Evolutionary conservation across 768 basidiomycete genomes (phyloP).

Genomic region (Suillus alpinus): DNA sequence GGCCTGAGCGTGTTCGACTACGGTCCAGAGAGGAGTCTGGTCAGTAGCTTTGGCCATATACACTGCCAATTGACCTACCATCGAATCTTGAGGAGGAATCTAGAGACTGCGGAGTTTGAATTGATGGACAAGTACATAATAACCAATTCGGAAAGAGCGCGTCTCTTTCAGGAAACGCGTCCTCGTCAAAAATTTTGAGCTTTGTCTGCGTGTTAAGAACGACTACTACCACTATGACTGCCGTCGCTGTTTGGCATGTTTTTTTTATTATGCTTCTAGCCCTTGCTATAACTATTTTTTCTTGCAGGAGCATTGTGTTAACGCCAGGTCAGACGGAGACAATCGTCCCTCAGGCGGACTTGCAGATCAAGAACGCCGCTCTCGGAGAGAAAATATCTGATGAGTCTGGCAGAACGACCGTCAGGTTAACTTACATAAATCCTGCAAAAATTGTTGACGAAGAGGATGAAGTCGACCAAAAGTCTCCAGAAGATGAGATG

Average conservation of each 20-base stretch:
- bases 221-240: slow-evolving; percentile 36
- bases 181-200: slow-evolving; percentile 16
- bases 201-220: slow-evolving; percentile 11
- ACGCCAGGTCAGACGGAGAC: slow-evolving; percentile 55
- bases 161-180: slow-evolving; percentile 8
- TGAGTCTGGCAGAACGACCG: slow-evolving; percentile 53
- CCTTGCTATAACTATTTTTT: slow-evolving; percentile 9
- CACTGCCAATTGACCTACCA: slow-evolving; percentile 44
- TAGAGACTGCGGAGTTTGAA: slow-evolving; percentile 46
- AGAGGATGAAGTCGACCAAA: slow-evolving; percentile 38
- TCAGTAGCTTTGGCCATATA: slow-evolving; percentile 1
- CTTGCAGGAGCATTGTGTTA: slow-evolving; percentile 58
- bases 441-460: slow-evolving; percentile 36
- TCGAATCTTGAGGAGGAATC: slow-evolving; percentile 23
- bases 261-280: slow-evolving; percentile 4
- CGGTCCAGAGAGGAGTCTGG: slow-evolving; percentile 11
- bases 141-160: background rate
- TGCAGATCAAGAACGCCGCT: slow-evolving; percentile 80
- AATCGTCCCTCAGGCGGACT: slow-evolving; percentile 60
- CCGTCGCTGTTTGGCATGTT: slow-evolving; percentile 67
- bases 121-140: background rate
- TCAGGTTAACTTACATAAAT: slow-evolving; percentile 61
- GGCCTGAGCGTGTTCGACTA: slow-evolving; percentile 95
- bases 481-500: slow-evolving; percentile 35
- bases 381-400: slow-evolving; percentile 73